Base-by-base conservation (phyloP, 1,284 basidiomycete species). In the Fistulinella cinereoalba region DNA sequence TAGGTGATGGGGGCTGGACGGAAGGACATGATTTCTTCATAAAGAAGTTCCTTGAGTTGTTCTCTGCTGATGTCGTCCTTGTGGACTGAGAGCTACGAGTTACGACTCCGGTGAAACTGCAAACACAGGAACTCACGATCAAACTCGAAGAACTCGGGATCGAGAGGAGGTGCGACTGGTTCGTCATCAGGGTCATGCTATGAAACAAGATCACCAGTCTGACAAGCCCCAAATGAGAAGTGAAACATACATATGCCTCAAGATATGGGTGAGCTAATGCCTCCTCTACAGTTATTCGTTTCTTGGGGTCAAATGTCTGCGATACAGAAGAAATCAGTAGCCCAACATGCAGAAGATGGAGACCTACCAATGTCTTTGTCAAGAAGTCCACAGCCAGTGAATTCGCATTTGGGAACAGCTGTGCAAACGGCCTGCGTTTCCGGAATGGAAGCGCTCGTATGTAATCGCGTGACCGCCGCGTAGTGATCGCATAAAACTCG, bases 41-140 rank as follows among this genome's bases (percentile, higher is more conserved):
- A 86, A 24, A 81, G 62, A 29, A 81, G 64, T 54, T 81, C 78
- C 58, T 88, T 88, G 47, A 90, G 73, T 61, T 87, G 82, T 47
- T 88, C 92, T 33, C 91, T 80, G 60, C 86, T 91, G 70, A 95
- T 93, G 56, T 92, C 89, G 54, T 96, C 93, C 73, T 96, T 95
- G 74, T 92, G 86, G 50, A 92, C 87, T 90, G 21, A 19, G 4
- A 19, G 9, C 8, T 2, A 13, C 15, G 1, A 15, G 11, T 37
- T 5, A 15, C 22, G 4, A 8, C 13, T 13, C 13, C 1, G 10
- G 4, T 6, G 11, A 23, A 4, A 3, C 7, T 19, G 8, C 15
- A 37, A 43, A 28, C 22, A 4, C 0, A 22, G 12, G 18, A 1
- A 52, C 56, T 49, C 36, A 78, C 78, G 67, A 57, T 97, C 94